A percentile compares a stretch with the other conserved stretches of the same genome.
phyloP scores from a whole-genome alignment of 1,139 yeast genomes.

The Scheffersomyces illinoinensis region DNA sequence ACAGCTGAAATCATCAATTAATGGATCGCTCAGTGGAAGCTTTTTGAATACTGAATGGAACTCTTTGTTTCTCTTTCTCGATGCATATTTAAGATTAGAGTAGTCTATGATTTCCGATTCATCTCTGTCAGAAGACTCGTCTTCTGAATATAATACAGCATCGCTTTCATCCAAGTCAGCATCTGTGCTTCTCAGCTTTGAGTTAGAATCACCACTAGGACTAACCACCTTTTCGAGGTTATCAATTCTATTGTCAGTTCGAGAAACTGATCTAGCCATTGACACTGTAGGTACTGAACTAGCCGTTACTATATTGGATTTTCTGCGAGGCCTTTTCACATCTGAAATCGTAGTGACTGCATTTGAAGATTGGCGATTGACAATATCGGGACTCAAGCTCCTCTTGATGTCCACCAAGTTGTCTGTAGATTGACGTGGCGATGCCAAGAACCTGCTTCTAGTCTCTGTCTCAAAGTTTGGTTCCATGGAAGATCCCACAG shows the following conservation, averaged over 20 bases:
- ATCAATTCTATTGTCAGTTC: constrained; percentile 5
- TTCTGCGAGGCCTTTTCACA: constrained; percentile 20
- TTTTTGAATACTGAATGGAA: constrained; percentile 64
- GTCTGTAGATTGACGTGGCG: constrained; percentile 22
- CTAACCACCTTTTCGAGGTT: constrained; percentile 11
- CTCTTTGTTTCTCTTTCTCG: constrained; percentile 54
- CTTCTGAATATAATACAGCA: constrained; percentile 5
- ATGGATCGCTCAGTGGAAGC: constrained; percentile 51
- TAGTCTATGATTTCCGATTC: constrained; percentile 19
- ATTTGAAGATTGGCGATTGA: constrained; percentile 17
- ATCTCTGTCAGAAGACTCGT: constrained; percentile 5
- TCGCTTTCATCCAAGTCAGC: constrained; percentile 8
- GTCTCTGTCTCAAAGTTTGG: not conserved
- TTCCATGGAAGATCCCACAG: constrained; percentile 3
- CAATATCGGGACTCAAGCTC: constrained; percentile 20
- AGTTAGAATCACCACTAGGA: constrained; percentile 2
- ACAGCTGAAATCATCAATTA: constrained; percentile 69
- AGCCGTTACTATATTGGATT: constrained; percentile 11
- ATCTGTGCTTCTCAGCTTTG: constrained; percentile 6
- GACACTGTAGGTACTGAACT: constrained; percentile 1
- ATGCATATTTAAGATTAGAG: constrained; percentile 29
- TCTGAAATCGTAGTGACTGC: constrained; percentile 16
- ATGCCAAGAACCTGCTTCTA: constrained; percentile 10
- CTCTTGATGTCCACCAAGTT: constrained; percentile 16
- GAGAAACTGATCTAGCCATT: constrained; percentile 1